A percentile compares a stretch with the other conserved stretches of the same genome.
Evolutionary conservation across 2,329 filamentous ascomycete genomes (phyloP).

Genomic region (Penicillium sp.): DNA sequence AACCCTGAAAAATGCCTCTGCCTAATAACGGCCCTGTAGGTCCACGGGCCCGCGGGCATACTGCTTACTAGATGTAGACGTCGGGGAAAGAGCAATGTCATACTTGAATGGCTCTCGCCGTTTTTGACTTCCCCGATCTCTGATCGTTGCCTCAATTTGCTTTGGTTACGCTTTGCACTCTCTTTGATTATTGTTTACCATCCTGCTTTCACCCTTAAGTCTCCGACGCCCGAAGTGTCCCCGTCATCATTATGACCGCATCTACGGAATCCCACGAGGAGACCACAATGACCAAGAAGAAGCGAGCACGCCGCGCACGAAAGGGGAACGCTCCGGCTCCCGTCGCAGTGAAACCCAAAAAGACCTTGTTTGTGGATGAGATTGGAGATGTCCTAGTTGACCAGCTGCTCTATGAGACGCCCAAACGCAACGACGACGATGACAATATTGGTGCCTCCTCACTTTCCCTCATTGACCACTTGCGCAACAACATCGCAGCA

Average conservation of each 20-base stretch:
- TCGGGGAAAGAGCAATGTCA: not conserved
- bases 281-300: constrained; percentile 11
- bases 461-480: constrained; percentile 19
- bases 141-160: not conserved
- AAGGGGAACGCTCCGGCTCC: constrained; percentile 7
- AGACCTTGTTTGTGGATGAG: constrained; percentile 23
- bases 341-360: constrained; percentile 10
- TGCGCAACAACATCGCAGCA: constrained; percentile 12
- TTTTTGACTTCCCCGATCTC: not conserved
- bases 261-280: not conserved
- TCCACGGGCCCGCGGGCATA: no score
- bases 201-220: not conserved
- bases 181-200: not conserved
- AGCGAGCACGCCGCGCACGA: constrained; percentile 9
- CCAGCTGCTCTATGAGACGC: constrained; percentile 16
- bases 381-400: constrained; percentile 22
- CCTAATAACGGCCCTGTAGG: not conserved
- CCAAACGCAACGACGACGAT: not conserved
- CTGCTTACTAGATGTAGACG: no score
- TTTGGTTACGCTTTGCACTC: not conserved
- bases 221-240: not conserved
- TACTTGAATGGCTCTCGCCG: not conserved
- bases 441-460: not conserved
- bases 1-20: not conserved
- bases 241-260: not conserved